Base-by-base conservation (phyloP, 2,329 filamentous ascomycete species). In the Boeremia lycopersici region DNA sequence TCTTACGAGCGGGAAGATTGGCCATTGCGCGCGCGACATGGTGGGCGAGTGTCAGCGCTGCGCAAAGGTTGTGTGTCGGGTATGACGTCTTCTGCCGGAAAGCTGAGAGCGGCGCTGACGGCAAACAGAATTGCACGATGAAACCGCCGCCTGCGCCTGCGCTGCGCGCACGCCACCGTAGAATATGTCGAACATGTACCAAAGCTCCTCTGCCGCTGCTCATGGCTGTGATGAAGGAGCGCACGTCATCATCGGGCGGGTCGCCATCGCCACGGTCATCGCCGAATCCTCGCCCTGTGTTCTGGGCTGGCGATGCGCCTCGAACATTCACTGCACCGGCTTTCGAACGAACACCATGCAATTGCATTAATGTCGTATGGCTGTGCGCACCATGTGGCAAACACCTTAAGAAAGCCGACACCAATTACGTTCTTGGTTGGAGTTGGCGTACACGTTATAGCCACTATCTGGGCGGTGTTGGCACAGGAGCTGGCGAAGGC, bases 401-500 rank as follows among this genome's bases (percentile, higher is more conserved):
- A 57, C 84, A 85, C 49, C 86, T 96, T 47, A 81, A 84, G 23
- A 79, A 78, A 30, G 77, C 77, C 11, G 85, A 88, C 60, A 83
- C 79, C 5, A 84, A 80, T 12, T 87, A 88, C 67, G 73, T 80
- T 38, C 80, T 83, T 4, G 90, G 93, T 49, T 97, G 93, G 92
- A 89, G 86, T 58, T 97, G 93, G 93, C 87, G 93, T 45, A 90
- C 86, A 35, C 86, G 91, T 23, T 97, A 96, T 72, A 88, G 88
- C 33, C 82, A 81, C 13, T 89, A 91, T 61, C 86, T 91, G 0
- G 89, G 93, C 17, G 90, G 91, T 2, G 81, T 96, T 0, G 91
- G 92, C 23, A 93, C 90, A 0, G 93, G 93, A 5, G 91, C 96
- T 28, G 91, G 92, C 38, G 91, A 96, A 64, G 92, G 91, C 29